These are phyloP conservation scores for Rhododendron williamsianum DNA, from an alignment of 148 eudicot genomes.

Conservation along the genomic window DNA sequence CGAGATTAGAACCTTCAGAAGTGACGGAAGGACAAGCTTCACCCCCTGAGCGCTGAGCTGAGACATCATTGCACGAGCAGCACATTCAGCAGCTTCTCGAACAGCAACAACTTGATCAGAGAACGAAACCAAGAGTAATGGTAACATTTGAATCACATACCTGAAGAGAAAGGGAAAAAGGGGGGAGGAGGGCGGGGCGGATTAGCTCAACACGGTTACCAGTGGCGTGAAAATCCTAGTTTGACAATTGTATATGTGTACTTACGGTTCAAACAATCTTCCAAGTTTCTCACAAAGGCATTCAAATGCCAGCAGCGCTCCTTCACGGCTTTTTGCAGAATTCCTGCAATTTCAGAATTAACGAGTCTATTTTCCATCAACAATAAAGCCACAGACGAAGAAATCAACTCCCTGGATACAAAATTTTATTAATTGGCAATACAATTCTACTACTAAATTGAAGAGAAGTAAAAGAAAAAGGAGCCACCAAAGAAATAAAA, in stretches of 20 bases:
- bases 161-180: conserved; percentile 28
- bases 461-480: background rate
- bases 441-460: background rate
- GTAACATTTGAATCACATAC: conserved; percentile 89
- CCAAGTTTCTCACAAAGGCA: conserved; percentile 98
- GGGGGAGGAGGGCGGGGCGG: background rate
- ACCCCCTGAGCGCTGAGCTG: conserved; percentile 92
- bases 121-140: conserved; percentile 81
- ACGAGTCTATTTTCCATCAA: background rate
- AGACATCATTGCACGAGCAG: conserved; percentile 99
- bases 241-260: background rate
- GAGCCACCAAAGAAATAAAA: background rate
- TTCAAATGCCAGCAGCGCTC: conserved; percentile 87
- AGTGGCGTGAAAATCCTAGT: background rate
- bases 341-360: conserved; percentile 42
- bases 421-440: background rate
- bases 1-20: conserved; percentile 58
- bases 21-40: conserved; percentile 92
- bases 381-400: background rate
- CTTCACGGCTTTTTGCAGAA: conserved; percentile 91
- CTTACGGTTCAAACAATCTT: conserved; percentile 94
- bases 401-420: background rate
- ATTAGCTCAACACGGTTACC: background rate
- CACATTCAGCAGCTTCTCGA: conserved; percentile 97
- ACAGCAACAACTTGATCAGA: conserved; percentile 99